These are phyloP conservation scores for Dictyostelium citrinum DNA, from an alignment of 78 protist genomes.

Conservation along the genomic window DNA sequence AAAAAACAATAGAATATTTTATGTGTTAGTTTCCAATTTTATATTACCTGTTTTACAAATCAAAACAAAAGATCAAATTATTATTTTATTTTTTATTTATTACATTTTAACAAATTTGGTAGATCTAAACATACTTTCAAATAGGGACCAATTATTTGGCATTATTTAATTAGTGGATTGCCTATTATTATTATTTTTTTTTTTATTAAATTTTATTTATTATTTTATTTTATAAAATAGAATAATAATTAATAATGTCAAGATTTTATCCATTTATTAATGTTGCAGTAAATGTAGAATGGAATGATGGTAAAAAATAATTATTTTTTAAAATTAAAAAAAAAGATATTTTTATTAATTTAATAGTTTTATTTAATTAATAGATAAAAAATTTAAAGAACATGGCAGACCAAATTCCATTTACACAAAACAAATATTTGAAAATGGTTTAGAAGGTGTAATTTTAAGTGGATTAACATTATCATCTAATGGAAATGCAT, in stretches of 20 bases:
- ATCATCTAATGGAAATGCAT: background rate
- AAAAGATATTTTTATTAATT: no score
- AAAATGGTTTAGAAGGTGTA: background rate
- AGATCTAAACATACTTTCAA: background rate
- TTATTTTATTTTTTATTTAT: no score
- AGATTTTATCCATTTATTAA: background rate
- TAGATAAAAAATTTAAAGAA: background rate
- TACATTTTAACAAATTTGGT: background rate
- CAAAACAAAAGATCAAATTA: no score
- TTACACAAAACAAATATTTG: background rate
- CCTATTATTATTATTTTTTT: background rate
- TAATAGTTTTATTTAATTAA: no score
- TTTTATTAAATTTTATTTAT: background rate
- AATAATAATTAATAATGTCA: background rate
- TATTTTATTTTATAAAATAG: background rate
- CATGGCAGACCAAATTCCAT: conserved; percentile 11
- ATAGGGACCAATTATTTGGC: background rate
- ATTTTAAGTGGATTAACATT: background rate
- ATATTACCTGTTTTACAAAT: background rate
- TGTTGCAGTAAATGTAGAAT: background rate
- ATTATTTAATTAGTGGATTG: background rate
- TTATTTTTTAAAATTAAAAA: no score
- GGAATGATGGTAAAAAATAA: background rate
- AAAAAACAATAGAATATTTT: no score
- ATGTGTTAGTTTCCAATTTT: background rate